Evolutionary conservation across 2,329 filamentous ascomycete genomes (phyloP).

Genomic region (Neophaeococcomyces mojaviensis): DNA sequence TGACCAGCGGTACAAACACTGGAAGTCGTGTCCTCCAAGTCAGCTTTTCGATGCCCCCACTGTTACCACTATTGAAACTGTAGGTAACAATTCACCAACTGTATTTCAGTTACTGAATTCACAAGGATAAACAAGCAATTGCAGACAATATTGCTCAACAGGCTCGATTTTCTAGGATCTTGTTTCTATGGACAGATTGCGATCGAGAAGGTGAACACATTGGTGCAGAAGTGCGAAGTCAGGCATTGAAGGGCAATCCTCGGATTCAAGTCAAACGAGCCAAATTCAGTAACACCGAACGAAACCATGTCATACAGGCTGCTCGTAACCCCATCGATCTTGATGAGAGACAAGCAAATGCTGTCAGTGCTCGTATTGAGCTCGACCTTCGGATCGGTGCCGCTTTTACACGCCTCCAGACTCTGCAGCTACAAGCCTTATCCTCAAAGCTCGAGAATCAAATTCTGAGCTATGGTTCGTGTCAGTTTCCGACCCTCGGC

Average conservation of each 20-base stretch:
- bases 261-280: conserved; percentile 75
- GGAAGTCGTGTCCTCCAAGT: conserved; percentile 72
- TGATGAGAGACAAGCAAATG: conserved; percentile 78
- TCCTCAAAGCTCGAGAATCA: conserved; percentile 58
- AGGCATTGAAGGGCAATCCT: conserved; percentile 67
- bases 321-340: conserved; percentile 68
- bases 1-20: conserved; percentile 62
- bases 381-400: conserved; percentile 87
- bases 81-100: conserved; percentile 31
- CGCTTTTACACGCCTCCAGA: conserved; percentile 84
- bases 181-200: conserved; percentile 99
- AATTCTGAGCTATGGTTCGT: conserved; percentile 82
- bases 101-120: not conserved
- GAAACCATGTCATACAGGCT: conserved; percentile 79
- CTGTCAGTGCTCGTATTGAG: conserved; percentile 82
- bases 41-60: conserved; percentile 76
- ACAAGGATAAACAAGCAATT: conserved; percentile 67
- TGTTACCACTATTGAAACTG: conserved; percentile 58
- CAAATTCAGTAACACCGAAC: conserved; percentile 91
- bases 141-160: conserved; percentile 78
- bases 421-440: conserved; percentile 65
- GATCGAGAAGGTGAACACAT: conserved; percentile 97
- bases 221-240: conserved; percentile 77
- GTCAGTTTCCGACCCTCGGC: conserved; percentile 91
- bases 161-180: conserved; percentile 61